These are phyloP conservation scores for Fusarium cyanostomum DNA, from an alignment of 2,329 filamentous ascomycete species.

Conservation along the genomic window DNA sequence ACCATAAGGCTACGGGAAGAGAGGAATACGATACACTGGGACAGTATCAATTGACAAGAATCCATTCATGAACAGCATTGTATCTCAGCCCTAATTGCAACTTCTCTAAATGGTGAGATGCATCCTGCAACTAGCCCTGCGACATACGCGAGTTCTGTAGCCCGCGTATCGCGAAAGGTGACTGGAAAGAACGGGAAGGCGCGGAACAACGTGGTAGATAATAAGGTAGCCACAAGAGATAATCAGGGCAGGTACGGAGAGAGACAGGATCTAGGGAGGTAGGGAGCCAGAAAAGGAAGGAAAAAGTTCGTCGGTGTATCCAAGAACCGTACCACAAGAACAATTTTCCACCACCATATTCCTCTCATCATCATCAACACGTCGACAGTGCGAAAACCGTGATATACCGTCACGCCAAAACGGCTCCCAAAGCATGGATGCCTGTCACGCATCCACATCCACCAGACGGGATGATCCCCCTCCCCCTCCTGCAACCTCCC, in stretches of 20 bases:
- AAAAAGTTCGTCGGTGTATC: constrained; percentile 12
- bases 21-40: background rate
- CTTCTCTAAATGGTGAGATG: constrained; percentile 36
- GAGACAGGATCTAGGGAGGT: constrained; percentile 1
- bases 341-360: constrained; percentile 5
- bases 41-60: constrained; percentile 23
- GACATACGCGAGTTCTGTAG: constrained; percentile 28
- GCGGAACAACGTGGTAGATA: constrained; percentile 18
- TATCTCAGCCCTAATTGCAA: constrained; percentile 33
- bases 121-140: constrained; percentile 37
- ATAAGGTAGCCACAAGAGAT: constrained; percentile 3
- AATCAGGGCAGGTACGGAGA: background rate
- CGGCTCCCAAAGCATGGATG: constrained; percentile 13
- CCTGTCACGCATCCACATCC: constrained; percentile 28
- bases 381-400: constrained; percentile 25
- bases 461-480: constrained; percentile 36
- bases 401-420: constrained; percentile 20
- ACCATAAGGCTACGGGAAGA: constrained; percentile 16
- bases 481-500: constrained; percentile 34
- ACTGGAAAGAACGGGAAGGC: constrained; percentile 31
- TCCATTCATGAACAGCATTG: constrained; percentile 11
- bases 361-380: constrained; percentile 11
- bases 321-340: constrained; percentile 27
- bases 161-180: constrained; percentile 34
- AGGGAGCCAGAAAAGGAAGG: constrained; percentile 32